Percentiles rank a stretch among this genome's conserved stretches.
These are phyloP conservation scores for Linnemannia exigua DNA, from an alignment of 192 early-diverging fungal species.

Conservation along the genomic window DNA sequence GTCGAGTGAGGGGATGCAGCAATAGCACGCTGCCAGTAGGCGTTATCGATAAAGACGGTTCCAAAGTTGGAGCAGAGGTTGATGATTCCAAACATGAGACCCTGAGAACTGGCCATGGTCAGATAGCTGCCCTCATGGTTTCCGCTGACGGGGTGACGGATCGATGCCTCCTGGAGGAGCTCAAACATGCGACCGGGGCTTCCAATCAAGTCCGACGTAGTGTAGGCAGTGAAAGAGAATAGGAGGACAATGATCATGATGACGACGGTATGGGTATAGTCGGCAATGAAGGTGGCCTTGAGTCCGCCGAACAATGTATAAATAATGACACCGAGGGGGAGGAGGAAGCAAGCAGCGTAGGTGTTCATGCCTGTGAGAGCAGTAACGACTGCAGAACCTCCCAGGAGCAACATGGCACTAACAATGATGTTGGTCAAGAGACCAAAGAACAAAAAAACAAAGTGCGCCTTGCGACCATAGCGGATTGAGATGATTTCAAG, in stretches of 20 bases:
- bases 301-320: constrained; percentile 79
- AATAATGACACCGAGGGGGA: constrained; percentile 77
- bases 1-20: constrained; percentile 76
- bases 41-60: constrained; percentile 81
- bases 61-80: constrained; percentile 86
- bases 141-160: constrained; percentile 65
- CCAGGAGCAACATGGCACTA: constrained; percentile 80
- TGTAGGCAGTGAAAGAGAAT: constrained; percentile 78
- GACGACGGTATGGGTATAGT: constrained; percentile 78
- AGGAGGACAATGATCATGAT: constrained; percentile 79
- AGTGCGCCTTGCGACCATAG: constrained; percentile 74
- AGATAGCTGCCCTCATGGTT: constrained; percentile 74
- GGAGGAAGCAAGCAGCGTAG: constrained; percentile 71
- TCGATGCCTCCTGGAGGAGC: constrained; percentile 66
- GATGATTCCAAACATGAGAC: constrained; percentile 81
- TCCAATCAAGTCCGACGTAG: constrained; percentile 70
- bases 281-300: constrained; percentile 82
- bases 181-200: constrained; percentile 78
- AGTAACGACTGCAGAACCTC: constrained; percentile 77
- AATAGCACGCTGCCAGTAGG: constrained; percentile 83
- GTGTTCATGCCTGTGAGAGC: constrained; percentile 77
- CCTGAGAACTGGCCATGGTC: constrained; percentile 75
- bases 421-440: constrained; percentile 73
- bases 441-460: constrained; percentile 69
- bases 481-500: constrained; percentile 76